A percentile compares a stretch with the other conserved stretches of the same genome.
phyloP scores from a whole-genome alignment of 176 grass and related monocot species.

The Juncus inflexus region DNA sequence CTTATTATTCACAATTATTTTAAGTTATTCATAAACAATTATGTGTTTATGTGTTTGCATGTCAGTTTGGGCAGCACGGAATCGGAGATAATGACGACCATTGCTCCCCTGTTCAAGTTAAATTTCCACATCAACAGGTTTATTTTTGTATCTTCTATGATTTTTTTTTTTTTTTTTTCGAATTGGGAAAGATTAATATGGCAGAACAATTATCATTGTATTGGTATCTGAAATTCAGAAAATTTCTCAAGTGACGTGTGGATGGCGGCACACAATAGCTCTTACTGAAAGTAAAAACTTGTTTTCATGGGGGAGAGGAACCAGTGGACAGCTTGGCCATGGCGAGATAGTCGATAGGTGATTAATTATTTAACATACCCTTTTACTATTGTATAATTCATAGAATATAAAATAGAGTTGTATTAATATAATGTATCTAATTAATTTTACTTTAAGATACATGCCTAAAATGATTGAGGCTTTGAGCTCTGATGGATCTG shows the following conservation, averaged over 20 bases:
- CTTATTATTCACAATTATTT: neutral
- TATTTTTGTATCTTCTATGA: neutral
- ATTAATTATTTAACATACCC: constrained; percentile 3
- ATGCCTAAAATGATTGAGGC: constrained; percentile 62
- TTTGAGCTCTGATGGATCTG: constrained; percentile 55
- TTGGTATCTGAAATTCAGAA: constrained; percentile 31
- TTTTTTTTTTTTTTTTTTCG: neutral
- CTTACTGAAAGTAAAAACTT: constrained; percentile 57
- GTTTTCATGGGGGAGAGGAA: constrained; percentile 78
- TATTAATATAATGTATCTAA: neutral
- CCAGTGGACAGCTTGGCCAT: constrained; percentile 77
- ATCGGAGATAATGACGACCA: constrained; percentile 46
- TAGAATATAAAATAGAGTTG: neutral
- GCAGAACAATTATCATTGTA: no score
- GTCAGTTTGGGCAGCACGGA: constrained; percentile 73
- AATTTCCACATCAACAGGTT: constrained; percentile 57
- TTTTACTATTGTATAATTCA: neutral
- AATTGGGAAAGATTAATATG: neutral
- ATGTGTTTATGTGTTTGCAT: neutral
- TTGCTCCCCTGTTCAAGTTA: constrained; percentile 54
- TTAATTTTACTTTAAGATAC: constrained; percentile 36
- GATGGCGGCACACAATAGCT: constrained; percentile 76
- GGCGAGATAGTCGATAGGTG: constrained; percentile 70
- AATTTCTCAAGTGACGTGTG: constrained; percentile 59
- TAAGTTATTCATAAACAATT: neutral